Evolutionary conservation across 768 basidiomycete species (phyloP).

Genomic region (Suillus subaureus): DNA sequence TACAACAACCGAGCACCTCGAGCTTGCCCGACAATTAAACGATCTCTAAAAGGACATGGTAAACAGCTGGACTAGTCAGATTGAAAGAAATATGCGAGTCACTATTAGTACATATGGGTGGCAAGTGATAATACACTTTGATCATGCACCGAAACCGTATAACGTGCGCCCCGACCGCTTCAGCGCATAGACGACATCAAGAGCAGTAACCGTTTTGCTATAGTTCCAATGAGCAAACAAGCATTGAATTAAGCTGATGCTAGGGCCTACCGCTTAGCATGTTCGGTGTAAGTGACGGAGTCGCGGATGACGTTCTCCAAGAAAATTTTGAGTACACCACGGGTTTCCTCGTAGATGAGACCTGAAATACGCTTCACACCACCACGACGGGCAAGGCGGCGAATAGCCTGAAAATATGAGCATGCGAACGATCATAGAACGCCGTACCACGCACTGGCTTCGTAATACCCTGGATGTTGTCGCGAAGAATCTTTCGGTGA

Average conservation of each 20-base stretch:
- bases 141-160: neutral
- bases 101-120: neutral
- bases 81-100: neutral
- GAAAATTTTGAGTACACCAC: neutral
- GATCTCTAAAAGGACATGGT: neutral
- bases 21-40: neutral
- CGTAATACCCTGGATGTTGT: neutral
- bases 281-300: neutral
- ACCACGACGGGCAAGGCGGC: neutral
- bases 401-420: neutral
- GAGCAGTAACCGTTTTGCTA: neutral
- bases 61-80: neutral
- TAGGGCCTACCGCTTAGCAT: neutral
- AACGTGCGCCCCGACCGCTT: neutral
- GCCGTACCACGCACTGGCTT: neutral
- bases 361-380: neutral
- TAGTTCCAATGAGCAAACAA: neutral
- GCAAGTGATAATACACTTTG: neutral
- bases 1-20: neutral
- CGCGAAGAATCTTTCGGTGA: neutral
- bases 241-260: neutral
- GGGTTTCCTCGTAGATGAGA: neutral
- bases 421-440: neutral
- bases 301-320: neutral
- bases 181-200: neutral